phyloP scores from a whole-genome alignment of 2,329 filamentous ascomycete genomes.

The Penicillium janthinellum region DNA sequence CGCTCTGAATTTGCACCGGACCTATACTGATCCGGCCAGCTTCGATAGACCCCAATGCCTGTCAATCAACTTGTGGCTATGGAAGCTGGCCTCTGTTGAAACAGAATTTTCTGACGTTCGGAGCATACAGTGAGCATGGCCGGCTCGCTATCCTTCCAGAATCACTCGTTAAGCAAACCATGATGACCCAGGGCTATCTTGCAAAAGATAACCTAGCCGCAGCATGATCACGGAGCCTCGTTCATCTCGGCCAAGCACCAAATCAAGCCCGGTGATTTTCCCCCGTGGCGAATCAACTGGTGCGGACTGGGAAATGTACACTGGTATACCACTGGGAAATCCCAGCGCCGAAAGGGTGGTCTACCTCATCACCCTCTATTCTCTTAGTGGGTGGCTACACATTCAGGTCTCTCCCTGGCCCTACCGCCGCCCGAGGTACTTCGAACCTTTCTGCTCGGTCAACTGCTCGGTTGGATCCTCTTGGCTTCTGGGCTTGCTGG shows the following conservation, averaged over 20 bases:
- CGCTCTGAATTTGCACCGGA: neutral
- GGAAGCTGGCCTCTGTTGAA: neutral
- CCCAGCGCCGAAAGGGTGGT: slow-evolving; percentile 7
- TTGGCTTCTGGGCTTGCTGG: neutral
- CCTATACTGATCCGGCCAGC: slow-evolving; percentile 17
- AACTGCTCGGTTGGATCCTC: neutral
- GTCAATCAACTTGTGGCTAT: slow-evolving; percentile 15
- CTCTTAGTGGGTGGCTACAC: slow-evolving; percentile 14
- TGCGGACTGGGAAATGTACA: neutral
- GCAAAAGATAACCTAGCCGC: neutral
- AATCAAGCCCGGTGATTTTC: slow-evolving; percentile 22
- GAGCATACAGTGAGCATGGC: slow-evolving; percentile 4
- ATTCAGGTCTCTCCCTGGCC: slow-evolving; percentile 5
- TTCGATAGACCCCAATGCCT: slow-evolving; percentile 11
- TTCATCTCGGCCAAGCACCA: neutral
- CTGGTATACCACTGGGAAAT: slow-evolving; percentile 4
- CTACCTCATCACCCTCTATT: neutral
- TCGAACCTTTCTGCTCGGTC: neutral
- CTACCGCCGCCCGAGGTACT: neutral
- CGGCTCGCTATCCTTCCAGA: neutral
- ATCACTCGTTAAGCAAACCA: neutral
- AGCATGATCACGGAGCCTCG: slow-evolving; percentile 4
- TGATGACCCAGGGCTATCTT: neutral
- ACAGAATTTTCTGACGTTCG: neutral
- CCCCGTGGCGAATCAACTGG: slow-evolving; percentile 20